Conservation (phyloP, 1,284 basidiomycete species). For the Porodaedalea pini region DNA sequence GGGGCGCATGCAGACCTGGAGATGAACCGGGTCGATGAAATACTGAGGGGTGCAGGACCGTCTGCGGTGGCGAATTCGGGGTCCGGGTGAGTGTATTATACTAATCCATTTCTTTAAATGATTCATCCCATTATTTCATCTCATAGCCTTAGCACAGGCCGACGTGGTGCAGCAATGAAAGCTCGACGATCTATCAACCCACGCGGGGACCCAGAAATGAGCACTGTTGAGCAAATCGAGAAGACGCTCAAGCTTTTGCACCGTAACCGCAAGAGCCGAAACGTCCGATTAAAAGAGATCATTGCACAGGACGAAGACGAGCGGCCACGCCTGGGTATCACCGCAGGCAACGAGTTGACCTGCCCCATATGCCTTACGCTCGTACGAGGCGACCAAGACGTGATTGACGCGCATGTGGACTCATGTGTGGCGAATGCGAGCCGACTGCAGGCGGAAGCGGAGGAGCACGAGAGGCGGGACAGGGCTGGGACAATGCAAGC, state of each 20-base stretch:
- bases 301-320: slow-evolving; percentile 49
- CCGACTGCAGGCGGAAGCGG: slow-evolving; percentile 40
- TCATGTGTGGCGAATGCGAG: slow-evolving; percentile 62
- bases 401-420: slow-evolving; percentile 73
- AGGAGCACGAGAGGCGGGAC: slow-evolving; percentile 31
- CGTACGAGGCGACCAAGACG: slow-evolving; percentile 62
- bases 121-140: slow-evolving; percentile 17
- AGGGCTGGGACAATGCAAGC: slow-evolving; percentile 32
- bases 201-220: slow-evolving; percentile 29
- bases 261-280: slow-evolving; percentile 60
- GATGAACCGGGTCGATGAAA: slow-evolving; percentile 59
- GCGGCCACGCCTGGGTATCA: slow-evolving; percentile 25
- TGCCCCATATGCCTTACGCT: slow-evolving; percentile 65
- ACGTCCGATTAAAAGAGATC: slow-evolving; percentile 59
- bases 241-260: slow-evolving; percentile 58
- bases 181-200: slow-evolving; percentile 52
- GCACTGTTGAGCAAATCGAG: slow-evolving; percentile 40
- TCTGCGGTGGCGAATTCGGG: slow-evolving; percentile 40
- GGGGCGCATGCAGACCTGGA: slow-evolving; percentile 61
- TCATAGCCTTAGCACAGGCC: slow-evolving; percentile 37
- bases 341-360: slow-evolving; percentile 37
- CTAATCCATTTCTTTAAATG: slow-evolving; percentile 24
- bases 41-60: slow-evolving; percentile 59
- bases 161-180: slow-evolving; percentile 61
- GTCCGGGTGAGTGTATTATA: slow-evolving; percentile 26